These are phyloP conservation scores for Amniculicola lignicola DNA, from an alignment of 495 filamentous ascomycete genomes.

Conservation along the genomic window DNA sequence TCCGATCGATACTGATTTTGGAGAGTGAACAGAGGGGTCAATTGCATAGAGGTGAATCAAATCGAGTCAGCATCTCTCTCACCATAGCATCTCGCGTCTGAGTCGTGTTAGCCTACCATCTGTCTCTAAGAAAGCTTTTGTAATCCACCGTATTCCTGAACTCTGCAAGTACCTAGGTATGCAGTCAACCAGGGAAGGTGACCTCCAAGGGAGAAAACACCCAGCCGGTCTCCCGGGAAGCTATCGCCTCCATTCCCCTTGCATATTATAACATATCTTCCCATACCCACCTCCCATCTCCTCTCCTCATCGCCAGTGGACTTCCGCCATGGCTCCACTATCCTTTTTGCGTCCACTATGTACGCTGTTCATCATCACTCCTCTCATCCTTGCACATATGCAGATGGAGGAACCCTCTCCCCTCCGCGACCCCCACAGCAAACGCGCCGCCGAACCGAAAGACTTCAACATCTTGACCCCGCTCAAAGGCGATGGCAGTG, in stretches of 20 bases:
- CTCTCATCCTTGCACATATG: constrained; percentile 49
- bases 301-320: constrained; percentile 5
- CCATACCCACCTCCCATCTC: not conserved
- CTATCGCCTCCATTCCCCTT: constrained; percentile 9
- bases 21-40: too few species aligned
- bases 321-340: constrained; percentile 10
- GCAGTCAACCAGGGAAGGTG: too few species aligned
- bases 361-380: constrained; percentile 8
- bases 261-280: constrained; percentile 2
- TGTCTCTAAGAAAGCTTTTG: too few species aligned
- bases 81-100: too few species aligned
- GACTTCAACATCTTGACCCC: constrained; percentile 59
- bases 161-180: too few species aligned
- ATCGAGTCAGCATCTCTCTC: too few species aligned
- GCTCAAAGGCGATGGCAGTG: constrained; percentile 46
- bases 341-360: constrained; percentile 16
- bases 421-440: constrained; percentile 41
- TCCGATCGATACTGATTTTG: too few species aligned
- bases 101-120: too few species aligned
- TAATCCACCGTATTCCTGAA: too few species aligned
- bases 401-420: constrained; percentile 56
- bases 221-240: too few species aligned
- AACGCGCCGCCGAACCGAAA: constrained; percentile 49
- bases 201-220: too few species aligned
- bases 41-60: too few species aligned